A percentile compares a stretch with the other conserved stretches of the same genome.
These are phyloP conservation scores for Serendipita sp. DNA, from an alignment of 768 basidiomycete genomes.

Conservation along the genomic window DNA sequence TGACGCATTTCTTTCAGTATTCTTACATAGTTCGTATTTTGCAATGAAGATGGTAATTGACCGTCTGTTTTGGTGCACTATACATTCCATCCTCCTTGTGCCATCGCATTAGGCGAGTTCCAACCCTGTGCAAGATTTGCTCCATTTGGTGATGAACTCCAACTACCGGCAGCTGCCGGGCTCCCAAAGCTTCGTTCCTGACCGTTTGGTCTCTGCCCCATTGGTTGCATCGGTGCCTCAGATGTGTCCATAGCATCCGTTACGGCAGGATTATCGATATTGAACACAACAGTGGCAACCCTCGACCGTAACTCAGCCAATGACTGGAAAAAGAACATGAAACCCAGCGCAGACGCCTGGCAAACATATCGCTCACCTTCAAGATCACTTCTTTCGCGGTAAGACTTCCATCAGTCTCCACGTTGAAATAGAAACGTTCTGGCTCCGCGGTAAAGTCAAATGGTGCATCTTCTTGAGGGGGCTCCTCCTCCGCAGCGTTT, in stretches of 20 bases:
- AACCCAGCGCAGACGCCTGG: not conserved
- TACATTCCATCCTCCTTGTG: not conserved
- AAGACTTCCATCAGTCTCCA: conserved; percentile 86
- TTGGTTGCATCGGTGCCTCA: not conserved
- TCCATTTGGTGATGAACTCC: not conserved
- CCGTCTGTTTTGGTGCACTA: not conserved
- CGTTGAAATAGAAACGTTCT: conserved; percentile 81
- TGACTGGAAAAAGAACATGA: not conserved
- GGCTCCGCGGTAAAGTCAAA: conserved; percentile 86
- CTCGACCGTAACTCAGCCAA: not conserved
- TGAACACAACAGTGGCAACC: not conserved
- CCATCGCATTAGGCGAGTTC: not conserved
- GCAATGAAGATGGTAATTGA: not conserved
- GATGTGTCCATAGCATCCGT: conserved; percentile 4
- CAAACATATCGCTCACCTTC: conserved; percentile 33
- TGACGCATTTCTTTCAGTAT: not conserved
- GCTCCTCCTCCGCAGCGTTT: conserved; percentile 73
- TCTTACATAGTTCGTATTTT: not conserved
- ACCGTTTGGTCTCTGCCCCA: not conserved
- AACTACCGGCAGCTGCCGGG: not conserved
- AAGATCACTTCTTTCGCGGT: conserved; percentile 77
- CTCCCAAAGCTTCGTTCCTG: not conserved
- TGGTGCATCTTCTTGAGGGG: conserved; percentile 57
- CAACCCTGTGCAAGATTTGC: not conserved
- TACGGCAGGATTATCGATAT: not conserved